Percentiles rank a stretch among this genome's conserved stretches.
phyloP scores from a whole-genome alignment of 805 yeast species.

The Candida michaelii region DNA sequence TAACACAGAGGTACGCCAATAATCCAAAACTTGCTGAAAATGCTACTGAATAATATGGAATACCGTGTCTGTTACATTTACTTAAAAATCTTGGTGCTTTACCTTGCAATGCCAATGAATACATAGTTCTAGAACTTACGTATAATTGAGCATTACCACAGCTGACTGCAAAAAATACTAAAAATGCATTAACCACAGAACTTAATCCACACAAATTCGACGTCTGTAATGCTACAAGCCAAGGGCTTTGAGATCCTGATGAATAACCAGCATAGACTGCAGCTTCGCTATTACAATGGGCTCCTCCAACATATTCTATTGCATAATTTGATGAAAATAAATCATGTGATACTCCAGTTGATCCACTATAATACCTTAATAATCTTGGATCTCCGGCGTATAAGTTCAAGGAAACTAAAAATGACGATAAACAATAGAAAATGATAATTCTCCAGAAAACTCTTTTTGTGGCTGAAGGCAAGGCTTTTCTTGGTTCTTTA shows the following conservation, averaged over 20 bases:
- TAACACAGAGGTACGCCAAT: slow-evolving; percentile 60
- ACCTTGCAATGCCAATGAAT: slow-evolving; percentile 46
- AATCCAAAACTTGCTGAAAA: slow-evolving; percentile 62
- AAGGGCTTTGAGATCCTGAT: slow-evolving; percentile 45
- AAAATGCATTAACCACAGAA: slow-evolving; percentile 42
- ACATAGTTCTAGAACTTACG: slow-evolving; percentile 43
- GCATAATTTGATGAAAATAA: slow-evolving; percentile 28
- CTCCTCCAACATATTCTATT: slow-evolving; percentile 35
- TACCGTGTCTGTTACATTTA: slow-evolving; percentile 61
- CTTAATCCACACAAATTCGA: slow-evolving; percentile 36
- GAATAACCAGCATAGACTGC: slow-evolving; percentile 34
- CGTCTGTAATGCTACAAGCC: slow-evolving; percentile 45
- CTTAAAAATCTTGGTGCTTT: slow-evolving; percentile 63
- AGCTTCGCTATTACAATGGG: slow-evolving; percentile 26
- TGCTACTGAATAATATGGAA: slow-evolving; percentile 70
- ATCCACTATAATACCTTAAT: slow-evolving; percentile 50
- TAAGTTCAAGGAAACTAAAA: slow-evolving; percentile 68
- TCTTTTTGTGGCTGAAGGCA: slow-evolving; percentile 74
- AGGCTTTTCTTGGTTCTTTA: slow-evolving; percentile 71
- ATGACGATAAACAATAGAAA: slow-evolving; percentile 64
- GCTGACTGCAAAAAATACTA: slow-evolving; percentile 46
- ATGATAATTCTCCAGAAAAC: slow-evolving; percentile 70
- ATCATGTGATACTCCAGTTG: slow-evolving; percentile 25
- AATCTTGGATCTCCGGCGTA: slow-evolving; percentile 79
- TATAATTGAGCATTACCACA: slow-evolving; percentile 47